Conservation (phyloP, 78 protist species). For the Diacronema lutheri region DNA sequence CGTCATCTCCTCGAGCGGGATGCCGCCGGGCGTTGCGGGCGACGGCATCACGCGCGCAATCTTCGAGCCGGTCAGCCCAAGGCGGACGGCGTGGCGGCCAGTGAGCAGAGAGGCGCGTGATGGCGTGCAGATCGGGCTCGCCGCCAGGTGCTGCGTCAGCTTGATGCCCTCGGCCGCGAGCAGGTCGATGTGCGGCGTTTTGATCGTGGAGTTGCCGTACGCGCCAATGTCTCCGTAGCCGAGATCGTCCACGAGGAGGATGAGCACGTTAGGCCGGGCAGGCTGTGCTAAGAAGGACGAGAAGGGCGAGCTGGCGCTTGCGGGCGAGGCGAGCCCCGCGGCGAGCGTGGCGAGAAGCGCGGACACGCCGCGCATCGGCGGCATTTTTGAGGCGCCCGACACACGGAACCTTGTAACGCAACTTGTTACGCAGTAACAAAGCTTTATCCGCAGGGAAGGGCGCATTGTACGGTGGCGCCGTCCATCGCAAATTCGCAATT, state of each 20-base stretch:
- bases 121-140: neutral
- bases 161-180: neutral
- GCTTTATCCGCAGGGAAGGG: no score
- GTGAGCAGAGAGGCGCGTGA: slow-evolving; percentile 26
- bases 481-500: no score
- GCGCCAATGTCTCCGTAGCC: slow-evolving; percentile 4
- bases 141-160: slow-evolving; percentile 15
- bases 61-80: neutral
- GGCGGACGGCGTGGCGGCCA: slow-evolving; percentile 1
- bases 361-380: no score
- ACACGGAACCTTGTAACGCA: no score
- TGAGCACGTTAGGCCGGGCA: slow-evolving; percentile 4
- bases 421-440: no score
- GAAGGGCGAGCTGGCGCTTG: no score
- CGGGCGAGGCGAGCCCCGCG: no score
- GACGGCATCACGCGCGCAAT: neutral
- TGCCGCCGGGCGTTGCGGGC: neutral
- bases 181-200: slow-evolving; percentile 17
- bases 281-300: no score
- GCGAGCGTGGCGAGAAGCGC: no score
- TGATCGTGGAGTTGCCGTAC: slow-evolving; percentile 5
- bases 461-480: no score
- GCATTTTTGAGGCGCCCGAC: no score
- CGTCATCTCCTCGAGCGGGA: slow-evolving; percentile 12
- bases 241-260: slow-evolving; percentile 9